Conservation (phyloP, 768 basidiomycete genomes). For the Tephrocybe rancida region DNA sequence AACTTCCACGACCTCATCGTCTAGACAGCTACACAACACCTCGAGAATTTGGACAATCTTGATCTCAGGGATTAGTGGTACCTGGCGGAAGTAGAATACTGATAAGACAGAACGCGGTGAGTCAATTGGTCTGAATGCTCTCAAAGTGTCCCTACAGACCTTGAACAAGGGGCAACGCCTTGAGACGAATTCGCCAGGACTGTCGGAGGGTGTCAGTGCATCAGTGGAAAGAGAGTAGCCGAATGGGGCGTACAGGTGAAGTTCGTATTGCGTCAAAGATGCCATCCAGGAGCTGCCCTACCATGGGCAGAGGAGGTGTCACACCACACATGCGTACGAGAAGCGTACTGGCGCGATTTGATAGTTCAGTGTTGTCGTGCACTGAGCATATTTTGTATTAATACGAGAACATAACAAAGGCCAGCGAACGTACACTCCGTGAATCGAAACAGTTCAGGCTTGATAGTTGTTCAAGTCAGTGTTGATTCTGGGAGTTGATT, state of each 20-base stretch:
- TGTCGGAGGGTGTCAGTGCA: constrained; percentile 30
- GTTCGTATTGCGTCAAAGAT: constrained; percentile 78
- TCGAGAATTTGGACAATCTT: constrained; percentile 82
- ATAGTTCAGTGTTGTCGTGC: constrained; percentile 75
- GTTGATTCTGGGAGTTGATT: neutral
- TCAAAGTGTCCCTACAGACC: constrained; percentile 34
- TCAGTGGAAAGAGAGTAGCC: neutral
- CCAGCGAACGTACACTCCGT: constrained; percentile 54
- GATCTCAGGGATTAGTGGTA: constrained; percentile 75
- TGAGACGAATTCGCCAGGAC: constrained; percentile 89
- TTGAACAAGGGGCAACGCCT: constrained; percentile 85
- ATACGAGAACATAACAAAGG: neutral
- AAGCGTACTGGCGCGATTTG: constrained; percentile 63
- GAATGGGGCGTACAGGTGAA: constrained; percentile 57
- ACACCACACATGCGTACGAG: constrained; percentile 87
- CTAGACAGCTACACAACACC: constrained; percentile 79
- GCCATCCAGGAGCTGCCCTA: constrained; percentile 67
- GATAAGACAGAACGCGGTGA: neutral
- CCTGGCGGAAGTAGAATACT: constrained; percentile 90
- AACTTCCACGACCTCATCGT: constrained; percentile 89
- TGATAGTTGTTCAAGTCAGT: neutral
- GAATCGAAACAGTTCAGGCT: constrained; percentile 79
- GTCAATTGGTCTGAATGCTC: neutral
- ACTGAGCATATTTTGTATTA: constrained; percentile 47
- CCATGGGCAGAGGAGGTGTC: constrained; percentile 69